Conservation (phyloP, 805 yeast species). For the Lachancea meyersii region DNA sequence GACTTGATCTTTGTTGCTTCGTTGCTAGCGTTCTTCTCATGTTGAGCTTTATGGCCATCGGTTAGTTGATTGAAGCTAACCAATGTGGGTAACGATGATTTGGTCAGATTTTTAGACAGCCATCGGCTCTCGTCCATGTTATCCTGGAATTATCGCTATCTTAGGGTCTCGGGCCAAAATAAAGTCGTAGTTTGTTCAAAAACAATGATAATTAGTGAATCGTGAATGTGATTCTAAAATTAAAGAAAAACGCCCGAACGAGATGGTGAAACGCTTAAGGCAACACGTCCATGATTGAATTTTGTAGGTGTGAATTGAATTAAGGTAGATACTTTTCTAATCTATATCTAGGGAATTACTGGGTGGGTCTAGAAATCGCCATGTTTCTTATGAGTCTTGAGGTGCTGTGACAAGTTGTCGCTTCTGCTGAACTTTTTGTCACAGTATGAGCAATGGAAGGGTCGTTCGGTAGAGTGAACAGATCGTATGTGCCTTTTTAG, state of each 20-base stretch:
- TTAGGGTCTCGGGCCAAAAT: too few species aligned
- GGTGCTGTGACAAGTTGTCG: conserved; percentile 62
- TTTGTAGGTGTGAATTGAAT: background rate
- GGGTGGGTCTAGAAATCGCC: conserved; percentile 19
- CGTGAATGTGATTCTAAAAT: too few species aligned
- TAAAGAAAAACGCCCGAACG: too few species aligned
- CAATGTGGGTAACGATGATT: conserved; percentile 6
- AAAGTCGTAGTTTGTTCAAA: too few species aligned
- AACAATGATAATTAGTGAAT: too few species aligned
- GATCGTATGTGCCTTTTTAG: conserved; percentile 61
- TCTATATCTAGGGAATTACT: background rate
- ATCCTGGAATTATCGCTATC: too few species aligned
- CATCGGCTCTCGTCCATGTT: too few species aligned
- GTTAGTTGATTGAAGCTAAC: conserved; percentile 1
- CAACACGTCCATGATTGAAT: background rate
- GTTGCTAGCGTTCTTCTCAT: background rate
- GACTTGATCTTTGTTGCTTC: conserved; percentile 3
- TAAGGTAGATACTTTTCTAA: conserved; percentile 2
- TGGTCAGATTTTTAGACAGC: background rate
- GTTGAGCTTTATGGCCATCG: background rate
- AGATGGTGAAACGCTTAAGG: background rate
- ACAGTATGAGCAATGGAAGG: conserved; percentile 53
- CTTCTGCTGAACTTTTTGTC: conserved; percentile 57
- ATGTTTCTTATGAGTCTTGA: conserved; percentile 43
- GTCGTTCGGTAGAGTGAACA: conserved; percentile 55